Evolutionary conservation across 148 eudicot genomes (phyloP), one percentile per base, ranked within the genome.

Genomic region (Rheum nobile): DNA sequence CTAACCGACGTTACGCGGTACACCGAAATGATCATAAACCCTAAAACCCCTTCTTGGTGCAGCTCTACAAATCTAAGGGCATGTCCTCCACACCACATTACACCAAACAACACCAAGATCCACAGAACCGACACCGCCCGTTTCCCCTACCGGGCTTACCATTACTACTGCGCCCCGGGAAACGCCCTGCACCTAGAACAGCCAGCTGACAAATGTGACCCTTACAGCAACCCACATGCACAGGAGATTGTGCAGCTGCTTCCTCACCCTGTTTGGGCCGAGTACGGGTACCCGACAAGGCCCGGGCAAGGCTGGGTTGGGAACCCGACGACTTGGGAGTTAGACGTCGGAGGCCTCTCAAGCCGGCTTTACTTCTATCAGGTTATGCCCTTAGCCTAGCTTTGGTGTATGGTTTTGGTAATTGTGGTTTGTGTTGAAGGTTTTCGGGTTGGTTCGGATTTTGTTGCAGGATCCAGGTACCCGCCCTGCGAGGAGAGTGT

Each of bases 21-120:
- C 81, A 82, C 85, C 26, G 97, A 91, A 77, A 89, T 91, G 97
- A 89, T 91, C 77, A 89, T 91, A 46, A 91, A 91, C 79, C 97
- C 97, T 1, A 80, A 78, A 31, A 85, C 80, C 5, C 76, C 75
- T 1, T 83, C 93, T 14, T 87, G 90, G 93, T 91, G 97, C 75
- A 78, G 83, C 81, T 83, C 90, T 13, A 71, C 74, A 22, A 79
- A 70, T 63, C 71, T 86, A 31, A 75, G 74, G 76, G 79, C 82
- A 44, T 91, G 97, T 80, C 97, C 97, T 1, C 97, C 93, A 7
- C 89, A 82, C 80, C 97, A 91, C 79, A 86, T 86, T 55, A 87
- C 88, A 22, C 91, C 91, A n/a, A 77, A 91, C 78, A 54, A 86
- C 82, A 80, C 77, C 31, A 86, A 80, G 73, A 86, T 91, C 39